Evolutionary conservation across 345 rosid species (phyloP).

Genomic region (Salix exigua): DNA sequence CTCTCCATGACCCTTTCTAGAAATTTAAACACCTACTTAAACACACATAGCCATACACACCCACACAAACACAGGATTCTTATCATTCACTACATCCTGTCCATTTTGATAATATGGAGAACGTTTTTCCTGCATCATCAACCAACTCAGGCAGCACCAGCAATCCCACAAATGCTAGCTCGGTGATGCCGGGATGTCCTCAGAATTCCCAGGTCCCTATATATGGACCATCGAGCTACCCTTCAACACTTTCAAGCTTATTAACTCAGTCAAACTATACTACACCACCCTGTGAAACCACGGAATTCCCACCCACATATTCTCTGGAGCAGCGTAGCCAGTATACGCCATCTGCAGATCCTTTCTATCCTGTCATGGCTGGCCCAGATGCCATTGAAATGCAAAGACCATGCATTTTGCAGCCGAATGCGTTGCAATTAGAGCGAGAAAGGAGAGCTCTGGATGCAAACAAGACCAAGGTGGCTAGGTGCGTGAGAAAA

Average conservation of each 20-base stretch:
- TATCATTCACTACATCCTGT: background rate
- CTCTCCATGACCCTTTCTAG: slow-evolving; percentile 16
- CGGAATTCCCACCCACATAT: slow-evolving; percentile 8
- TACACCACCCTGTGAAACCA: slow-evolving; percentile 11
- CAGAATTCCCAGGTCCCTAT: slow-evolving; percentile 13
- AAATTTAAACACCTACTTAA: background rate
- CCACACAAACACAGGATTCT: background rate
- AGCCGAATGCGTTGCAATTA: slow-evolving; percentile 2
- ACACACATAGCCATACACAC: background rate
- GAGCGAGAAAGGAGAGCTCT: slow-evolving; percentile 24
- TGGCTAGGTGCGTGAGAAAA: slow-evolving; percentile 60
- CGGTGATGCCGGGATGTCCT: background rate
- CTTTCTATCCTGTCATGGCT: slow-evolving; percentile 14
- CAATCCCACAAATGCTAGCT: slow-evolving; percentile 1
- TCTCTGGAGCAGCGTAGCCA: slow-evolving; percentile 9
- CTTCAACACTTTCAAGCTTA: slow-evolving; percentile 5
- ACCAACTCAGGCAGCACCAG: background rate
- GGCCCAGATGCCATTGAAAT: slow-evolving; percentile 11
- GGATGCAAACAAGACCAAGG: slow-evolving; percentile 45
- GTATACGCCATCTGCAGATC: slow-evolving; percentile 4
- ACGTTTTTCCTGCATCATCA: slow-evolving; percentile 6
- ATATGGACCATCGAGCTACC: slow-evolving; percentile 1
- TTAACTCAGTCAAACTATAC: slow-evolving; percentile 5
- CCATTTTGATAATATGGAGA: slow-evolving; percentile 17
- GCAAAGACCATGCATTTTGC: background rate